Evolutionary conservation across 139 green algal species (phyloP), one percentile per base, ranked within the genome.

Genomic region (Chlorella sp.): DNA sequence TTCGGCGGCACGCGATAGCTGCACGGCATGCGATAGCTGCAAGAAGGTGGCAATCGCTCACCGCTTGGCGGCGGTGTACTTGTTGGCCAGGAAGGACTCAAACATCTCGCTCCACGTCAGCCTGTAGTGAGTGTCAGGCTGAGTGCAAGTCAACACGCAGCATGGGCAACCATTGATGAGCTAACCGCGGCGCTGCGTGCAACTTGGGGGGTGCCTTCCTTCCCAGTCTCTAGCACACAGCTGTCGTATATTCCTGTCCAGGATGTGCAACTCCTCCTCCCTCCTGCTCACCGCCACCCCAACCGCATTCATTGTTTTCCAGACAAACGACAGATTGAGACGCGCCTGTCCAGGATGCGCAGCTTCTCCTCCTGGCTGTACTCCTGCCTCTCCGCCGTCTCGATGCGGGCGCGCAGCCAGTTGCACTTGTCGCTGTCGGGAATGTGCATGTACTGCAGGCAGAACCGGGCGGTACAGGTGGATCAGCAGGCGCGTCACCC

Each of bases 401-500:
- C 95, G 44, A 98, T 94, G 69, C 91, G 90, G 64, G 96, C 94
- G 36, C 97, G 91, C 60, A 99, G 92, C 97, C 97, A 99, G 89
- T 99, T 99, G 91, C 96, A 99, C 43, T 93, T 89, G 34, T 98
- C 95, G 41, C 92, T 88, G 86, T 99, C 94, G 13, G 94, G 88
- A 73, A 99, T 99, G 94, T 99, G 96, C 96, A 99, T 99, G 95
- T 98, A 99, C 95, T 98, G 92, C 76, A 81, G n/a, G n/a, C n/a
- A n/a, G n/a, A n/a, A n/a, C n/a, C n/a, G n/a, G n/a, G n/a, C n/a
- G n/a, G n/a, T n/a, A n/a, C n/a, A n/a, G n/a, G n/a, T n/a, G n/a
- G n/a, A n/a, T n/a, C n/a, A n/a, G n/a, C n/a, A n/a, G n/a, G n/a
- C n/a, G n/a, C n/a, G n/a, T n/a, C n/a, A n/a, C n/a, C n/a, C n/a